These are phyloP conservation scores for Hymenoscyphus albidus DNA, from an alignment of 2,329 filamentous ascomycete genomes.

Conservation along the genomic window DNA sequence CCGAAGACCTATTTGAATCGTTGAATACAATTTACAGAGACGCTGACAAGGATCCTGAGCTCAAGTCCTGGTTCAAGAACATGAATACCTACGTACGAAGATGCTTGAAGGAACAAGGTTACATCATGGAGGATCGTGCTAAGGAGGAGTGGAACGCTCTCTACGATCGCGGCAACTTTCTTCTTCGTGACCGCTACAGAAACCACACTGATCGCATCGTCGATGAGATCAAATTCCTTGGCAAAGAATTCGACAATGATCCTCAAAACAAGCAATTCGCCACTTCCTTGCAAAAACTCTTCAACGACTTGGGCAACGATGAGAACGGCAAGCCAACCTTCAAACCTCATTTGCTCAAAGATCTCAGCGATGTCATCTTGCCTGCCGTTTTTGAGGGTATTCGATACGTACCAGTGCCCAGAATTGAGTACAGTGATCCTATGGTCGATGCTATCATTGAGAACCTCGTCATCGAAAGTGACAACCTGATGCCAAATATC, in stretches of 20 bases:
- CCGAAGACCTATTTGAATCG: conserved; percentile 78
- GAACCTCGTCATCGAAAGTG: conserved; percentile 91
- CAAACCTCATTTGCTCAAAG: conserved; percentile 90
- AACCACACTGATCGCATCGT: conserved; percentile 79
- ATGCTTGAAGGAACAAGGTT: conserved; percentile 85
- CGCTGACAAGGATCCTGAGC: conserved; percentile 79
- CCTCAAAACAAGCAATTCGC: conserved; percentile 80
- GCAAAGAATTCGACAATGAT: conserved; percentile 84
- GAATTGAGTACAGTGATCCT: conserved; percentile 86
- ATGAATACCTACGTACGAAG: conserved; percentile 75
- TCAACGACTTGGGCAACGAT: conserved; percentile 86
- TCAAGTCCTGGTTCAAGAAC: conserved; percentile 84
- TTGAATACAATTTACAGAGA: conserved; percentile 83
- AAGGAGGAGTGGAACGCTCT: conserved; percentile 79
- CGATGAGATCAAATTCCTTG: conserved; percentile 87
- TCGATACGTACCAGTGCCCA: conserved; percentile 86
- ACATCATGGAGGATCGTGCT: conserved; percentile 76
- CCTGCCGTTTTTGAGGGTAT: conserved; percentile 78
- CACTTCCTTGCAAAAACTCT: conserved; percentile 74
- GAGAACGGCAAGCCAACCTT: conserved; percentile 79
- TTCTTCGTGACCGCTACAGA: conserved; percentile 86
- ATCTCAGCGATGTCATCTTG: conserved; percentile 81
- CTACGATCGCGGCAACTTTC: conserved; percentile 79
- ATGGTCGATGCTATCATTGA: conserved; percentile 86
- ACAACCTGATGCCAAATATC: conserved; percentile 94